Percentiles rank a stretch among this genome's conserved stretches.
phyloP scores from a whole-genome alignment of 768 basidiomycete species.

The Boletus rubropictus region DNA sequence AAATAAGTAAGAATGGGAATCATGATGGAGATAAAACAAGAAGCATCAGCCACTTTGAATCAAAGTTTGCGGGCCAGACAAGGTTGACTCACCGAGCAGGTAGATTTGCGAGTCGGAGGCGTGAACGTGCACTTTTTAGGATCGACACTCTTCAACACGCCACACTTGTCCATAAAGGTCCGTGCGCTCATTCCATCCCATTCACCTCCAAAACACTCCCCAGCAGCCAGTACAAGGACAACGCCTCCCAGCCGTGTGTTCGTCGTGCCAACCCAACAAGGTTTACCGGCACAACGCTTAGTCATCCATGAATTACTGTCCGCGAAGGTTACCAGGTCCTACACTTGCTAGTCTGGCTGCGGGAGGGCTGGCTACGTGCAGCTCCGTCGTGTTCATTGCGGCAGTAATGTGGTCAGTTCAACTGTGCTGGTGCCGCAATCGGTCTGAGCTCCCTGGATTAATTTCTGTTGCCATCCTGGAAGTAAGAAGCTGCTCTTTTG shows the following conservation, averaged over 20 bases:
- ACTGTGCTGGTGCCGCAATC: too few relatives aligned
- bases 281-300: slow-evolving; percentile 12
- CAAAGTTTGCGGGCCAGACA: slow-evolving; percentile 46
- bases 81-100: slow-evolving; percentile 69
- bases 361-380: too few relatives aligned
- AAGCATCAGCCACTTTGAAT: slow-evolving; percentile 24
- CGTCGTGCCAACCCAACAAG: not conserved
- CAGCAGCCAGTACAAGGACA: not conserved
- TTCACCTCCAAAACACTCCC: not conserved
- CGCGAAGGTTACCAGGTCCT: not conserved
- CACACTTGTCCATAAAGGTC: slow-evolving; percentile 31
- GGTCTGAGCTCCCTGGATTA: too few relatives aligned
- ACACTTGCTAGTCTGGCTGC: too few relatives aligned
- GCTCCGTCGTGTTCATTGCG: too few relatives aligned
- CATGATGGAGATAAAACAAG: slow-evolving; percentile 16
- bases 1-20: not conserved
- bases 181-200: slow-evolving; percentile 11
- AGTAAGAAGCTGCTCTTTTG: not conserved
- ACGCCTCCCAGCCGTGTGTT: not conserved
- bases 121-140: slow-evolving; percentile 33
- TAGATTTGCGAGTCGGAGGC: slow-evolving; percentile 56
- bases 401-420: too few relatives aligned
- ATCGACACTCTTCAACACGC: slow-evolving; percentile 24
- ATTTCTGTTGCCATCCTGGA: too few relatives aligned
- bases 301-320: slow-evolving; percentile 25